These are phyloP conservation scores for Solanum sejunctum DNA, from an alignment of 257 asterid genomes.

Conservation along the genomic window DNA sequence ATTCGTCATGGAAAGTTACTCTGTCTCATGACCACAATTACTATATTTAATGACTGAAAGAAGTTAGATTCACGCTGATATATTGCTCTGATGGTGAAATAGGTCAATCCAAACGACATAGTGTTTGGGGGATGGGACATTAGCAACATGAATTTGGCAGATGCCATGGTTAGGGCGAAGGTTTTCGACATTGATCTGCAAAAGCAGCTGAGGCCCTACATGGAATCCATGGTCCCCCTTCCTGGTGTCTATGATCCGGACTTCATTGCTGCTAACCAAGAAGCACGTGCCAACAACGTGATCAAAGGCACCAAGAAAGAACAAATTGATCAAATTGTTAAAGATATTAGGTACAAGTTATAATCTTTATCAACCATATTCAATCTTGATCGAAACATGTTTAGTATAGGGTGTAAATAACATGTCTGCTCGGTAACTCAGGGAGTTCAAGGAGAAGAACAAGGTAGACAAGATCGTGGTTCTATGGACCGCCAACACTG, in stretches of 20 bases:
- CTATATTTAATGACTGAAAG: background rate
- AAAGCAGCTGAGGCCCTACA: constrained; percentile 88
- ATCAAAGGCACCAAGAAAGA: constrained; percentile 83
- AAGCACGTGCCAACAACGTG: constrained; percentile 74
- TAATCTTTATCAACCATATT: background rate
- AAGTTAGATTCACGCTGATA: background rate
- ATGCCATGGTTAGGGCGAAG: constrained; percentile 92
- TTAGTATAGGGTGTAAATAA: background rate
- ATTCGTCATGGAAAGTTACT: background rate
- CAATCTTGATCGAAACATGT: background rate
- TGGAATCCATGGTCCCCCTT: constrained; percentile 98
- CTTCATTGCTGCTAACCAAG: constrained; percentile 99
- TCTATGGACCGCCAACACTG: constrained; percentile 98
- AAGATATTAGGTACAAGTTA: constrained; percentile 58
- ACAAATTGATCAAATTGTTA: constrained; percentile 65
- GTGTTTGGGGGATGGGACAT: constrained; percentile 99
- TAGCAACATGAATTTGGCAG: constrained; percentile 87
- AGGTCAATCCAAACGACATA: constrained; percentile 89
- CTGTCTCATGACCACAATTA: background rate
- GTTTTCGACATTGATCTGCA: constrained; percentile 92
- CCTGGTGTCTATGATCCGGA: constrained; percentile 93
- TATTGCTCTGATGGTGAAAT: constrained; percentile 6
- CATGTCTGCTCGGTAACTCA: constrained; percentile 1
- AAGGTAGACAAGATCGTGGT: constrained; percentile 83
- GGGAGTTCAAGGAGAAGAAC: constrained; percentile 87